Percentiles rank a stretch among this genome's conserved stretches.
These are phyloP conservation scores for Saccharomycopsis sp. DNA, from an alignment of 805 yeast genomes.

Conservation along the genomic window DNA sequence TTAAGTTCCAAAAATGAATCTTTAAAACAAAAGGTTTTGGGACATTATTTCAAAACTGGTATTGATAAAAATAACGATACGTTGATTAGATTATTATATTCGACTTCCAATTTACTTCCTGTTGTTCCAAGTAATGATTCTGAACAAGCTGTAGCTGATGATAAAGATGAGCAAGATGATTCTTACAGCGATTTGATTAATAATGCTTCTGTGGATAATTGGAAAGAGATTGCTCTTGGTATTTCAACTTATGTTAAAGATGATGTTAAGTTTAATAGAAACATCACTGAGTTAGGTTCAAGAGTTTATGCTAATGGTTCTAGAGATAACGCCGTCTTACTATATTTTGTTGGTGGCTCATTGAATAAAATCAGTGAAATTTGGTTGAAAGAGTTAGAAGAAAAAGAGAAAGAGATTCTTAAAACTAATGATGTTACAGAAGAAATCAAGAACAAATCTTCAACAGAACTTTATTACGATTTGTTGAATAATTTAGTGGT, in stretches of 20 bases:
- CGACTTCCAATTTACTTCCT: constrained; percentile 4
- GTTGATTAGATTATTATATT: constrained; percentile 63
- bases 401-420: constrained; percentile 26
- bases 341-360: constrained; percentile 74
- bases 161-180: constrained; percentile 20
- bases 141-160: too few relatives aligned
- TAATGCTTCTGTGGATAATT: constrained; percentile 65
- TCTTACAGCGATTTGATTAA: constrained; percentile 60
- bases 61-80: constrained; percentile 34
- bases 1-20: constrained; percentile 40
- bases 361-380: constrained; percentile 67
- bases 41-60: constrained; percentile 56
- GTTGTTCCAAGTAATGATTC: constrained; percentile 32
- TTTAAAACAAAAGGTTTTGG: constrained; percentile 57
- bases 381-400: constrained; percentile 72
- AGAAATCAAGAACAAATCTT: constrained; percentile 15
- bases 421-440: constrained; percentile 20
- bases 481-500: constrained; percentile 14
- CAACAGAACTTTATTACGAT: constrained; percentile 20
- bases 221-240: constrained; percentile 75
- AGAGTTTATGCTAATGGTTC: constrained; percentile 45
- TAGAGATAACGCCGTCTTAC: constrained; percentile 66
- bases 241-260: constrained; percentile 46
- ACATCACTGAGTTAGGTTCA: constrained; percentile 66
- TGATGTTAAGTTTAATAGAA: constrained; percentile 37